A percentile compares a stretch with the other conserved stretches of the same genome.
Evolutionary conservation across 2,329 filamentous ascomycete species (phyloP).

Genomic region (Aureobasidium sp.): DNA sequence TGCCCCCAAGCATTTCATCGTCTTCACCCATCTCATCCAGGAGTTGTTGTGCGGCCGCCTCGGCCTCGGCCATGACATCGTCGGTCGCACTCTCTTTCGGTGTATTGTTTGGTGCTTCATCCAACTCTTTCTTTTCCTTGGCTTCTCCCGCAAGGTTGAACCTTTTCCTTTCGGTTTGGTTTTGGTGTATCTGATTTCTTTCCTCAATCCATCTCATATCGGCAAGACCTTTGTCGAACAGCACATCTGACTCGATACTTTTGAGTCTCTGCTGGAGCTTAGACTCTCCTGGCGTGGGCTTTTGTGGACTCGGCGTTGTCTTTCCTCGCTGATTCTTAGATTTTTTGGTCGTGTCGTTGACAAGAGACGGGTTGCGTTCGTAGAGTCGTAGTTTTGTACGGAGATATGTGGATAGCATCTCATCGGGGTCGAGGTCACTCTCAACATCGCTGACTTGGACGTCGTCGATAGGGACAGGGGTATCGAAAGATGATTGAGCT

Average conservation of each 20-base stretch:
- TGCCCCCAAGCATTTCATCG: conserved; percentile 48
- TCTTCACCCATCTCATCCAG: conserved; percentile 37
- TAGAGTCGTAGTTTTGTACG: conserved; percentile 54
- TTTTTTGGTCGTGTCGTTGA: conserved; percentile 41
- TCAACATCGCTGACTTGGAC: conserved; percentile 40
- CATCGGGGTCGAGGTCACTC: conserved; percentile 41
- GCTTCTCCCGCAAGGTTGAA: conserved; percentile 19
- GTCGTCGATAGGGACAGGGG: conserved; percentile 18
- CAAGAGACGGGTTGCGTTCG: conserved; percentile 44
- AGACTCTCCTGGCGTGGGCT: conserved; percentile 41
- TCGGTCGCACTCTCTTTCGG: conserved; percentile 9
- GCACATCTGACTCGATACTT: conserved; percentile 58
- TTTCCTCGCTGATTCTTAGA: conserved; percentile 18
- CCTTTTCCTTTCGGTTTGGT: conserved; percentile 27
- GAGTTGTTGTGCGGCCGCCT: conserved; percentile 28
- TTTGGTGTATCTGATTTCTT: conserved; percentile 34
- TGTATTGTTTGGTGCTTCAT: neutral
- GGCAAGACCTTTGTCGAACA: conserved; percentile 41
- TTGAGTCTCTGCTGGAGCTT: conserved; percentile 66
- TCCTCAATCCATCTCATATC: conserved; percentile 38
- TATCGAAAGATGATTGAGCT: neutral
- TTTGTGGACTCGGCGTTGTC: conserved; percentile 7
- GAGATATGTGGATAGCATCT: conserved; percentile 62
- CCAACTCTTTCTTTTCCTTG: neutral
- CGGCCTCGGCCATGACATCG: conserved; percentile 44